phyloP scores from a whole-genome alignment of 805 yeast genomes.

The Lipomyces lipofer region DNA sequence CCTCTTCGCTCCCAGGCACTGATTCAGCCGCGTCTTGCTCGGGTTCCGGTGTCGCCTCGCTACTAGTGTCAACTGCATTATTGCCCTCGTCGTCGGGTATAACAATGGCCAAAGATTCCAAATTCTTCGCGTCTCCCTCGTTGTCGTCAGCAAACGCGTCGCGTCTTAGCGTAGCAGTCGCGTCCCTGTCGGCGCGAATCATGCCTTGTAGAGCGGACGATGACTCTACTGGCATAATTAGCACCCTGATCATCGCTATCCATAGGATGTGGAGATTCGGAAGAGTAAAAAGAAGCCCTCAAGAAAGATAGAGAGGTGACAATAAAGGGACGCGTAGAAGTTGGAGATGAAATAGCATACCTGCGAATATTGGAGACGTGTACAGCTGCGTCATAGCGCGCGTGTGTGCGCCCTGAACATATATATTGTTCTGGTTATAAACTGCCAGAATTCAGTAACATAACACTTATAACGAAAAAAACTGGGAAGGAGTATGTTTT shows the following conservation, averaged over 20 bases:
- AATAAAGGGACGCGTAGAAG: constrained; percentile 1
- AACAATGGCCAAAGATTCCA: neutral
- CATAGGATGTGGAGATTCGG: neutral
- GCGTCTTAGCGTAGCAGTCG: neutral
- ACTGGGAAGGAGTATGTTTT: too few relatives aligned
- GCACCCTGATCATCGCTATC: neutral
- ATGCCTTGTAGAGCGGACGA: constrained; percentile 24
- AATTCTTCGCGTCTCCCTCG: constrained; percentile 15
- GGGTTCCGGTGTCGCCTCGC: neutral
- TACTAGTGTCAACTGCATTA: neutral
- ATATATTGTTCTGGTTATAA: too few relatives aligned
- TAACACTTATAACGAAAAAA: too few relatives aligned
- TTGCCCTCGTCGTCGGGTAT: neutral
- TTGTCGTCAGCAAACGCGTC: constrained; percentile 14
- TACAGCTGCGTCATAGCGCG: constrained; percentile 13
- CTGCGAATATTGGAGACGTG: constrained; percentile 19
- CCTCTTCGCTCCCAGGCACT: too few relatives aligned
- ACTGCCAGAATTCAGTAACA: too few relatives aligned
- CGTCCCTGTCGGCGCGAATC: constrained; percentile 22
- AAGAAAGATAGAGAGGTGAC: neutral
- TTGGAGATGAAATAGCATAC: constrained; percentile 3
- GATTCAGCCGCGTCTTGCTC: neutral
- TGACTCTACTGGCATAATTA: constrained; percentile 12
- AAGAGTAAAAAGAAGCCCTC: neutral
- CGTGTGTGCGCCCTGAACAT: neutral